Evolutionary conservation across 1,284 basidiomycete genomes (phyloP), one percentile per base, ranked within the genome.

Genomic region (Leccinum laetum): DNA sequence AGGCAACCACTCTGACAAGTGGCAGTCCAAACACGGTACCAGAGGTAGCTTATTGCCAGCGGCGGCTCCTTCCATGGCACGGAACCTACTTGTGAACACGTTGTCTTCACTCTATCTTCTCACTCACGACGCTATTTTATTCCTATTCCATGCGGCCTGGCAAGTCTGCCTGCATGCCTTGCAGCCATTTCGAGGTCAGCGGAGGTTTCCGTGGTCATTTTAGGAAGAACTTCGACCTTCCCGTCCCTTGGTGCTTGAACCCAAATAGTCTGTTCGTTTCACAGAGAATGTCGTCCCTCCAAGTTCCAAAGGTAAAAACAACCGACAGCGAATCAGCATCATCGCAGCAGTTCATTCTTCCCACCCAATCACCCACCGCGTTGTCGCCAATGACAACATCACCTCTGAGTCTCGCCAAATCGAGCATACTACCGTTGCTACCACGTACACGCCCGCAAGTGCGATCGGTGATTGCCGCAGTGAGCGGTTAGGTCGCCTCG

Each of bases 401-500:
- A 53, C 35, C 60, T 26, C 60, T 0, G 32, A 32, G 32, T 32
- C 32, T 39, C 52, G 62, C 21, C 8, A 49, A 18, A 41, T n/a
- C 21, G 18, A 41, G 39, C 49, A 14, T 58, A 14, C 29, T 14
- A 41, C 14, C 44, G 39, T 37, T 55, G 49, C 13, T 61, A 14
- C 4, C 21, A 26, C 60, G 35, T 61, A 58, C 62, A 53, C 11
- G n/a, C 44, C 44, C 21, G 18, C 46, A 52, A 41, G 39, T 39
- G 29, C 41, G n/a, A 56, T 21, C 65, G 67, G 69, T 61, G 69
- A 66, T 73, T 63, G 56, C 71, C 70, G 63, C 11, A 13, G 49
- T 60, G 52, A 60, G 41, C 46, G 41, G 29, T 62, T 37, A 14
- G 32, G 35, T 56, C 60, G 18, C 37, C 58, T 62, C 66, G 26